Evolutionary conservation across 2,329 filamentous ascomycete species (phyloP), one percentile per base, ranked within the genome.

Genomic region (Fusarium heterosporum): DNA sequence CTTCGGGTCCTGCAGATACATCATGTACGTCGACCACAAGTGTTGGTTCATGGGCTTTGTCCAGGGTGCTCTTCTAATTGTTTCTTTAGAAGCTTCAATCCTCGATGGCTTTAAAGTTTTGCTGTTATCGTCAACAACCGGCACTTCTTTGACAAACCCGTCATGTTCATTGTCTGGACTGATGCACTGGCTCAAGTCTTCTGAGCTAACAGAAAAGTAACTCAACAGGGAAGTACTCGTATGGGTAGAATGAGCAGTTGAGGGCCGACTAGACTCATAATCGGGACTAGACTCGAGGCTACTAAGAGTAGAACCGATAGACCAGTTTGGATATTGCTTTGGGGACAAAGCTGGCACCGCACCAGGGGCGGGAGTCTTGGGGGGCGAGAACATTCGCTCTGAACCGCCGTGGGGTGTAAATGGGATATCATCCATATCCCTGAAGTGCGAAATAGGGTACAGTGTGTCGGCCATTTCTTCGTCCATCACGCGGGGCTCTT

Each of bases 1-100:
- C 47, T 86, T 87, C 43, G 89, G 88, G 68, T 91, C 89, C 73
- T 89, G 86, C 39, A 90, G 78, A 69, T 90, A 91, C 51, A 88
- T 78, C 58, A 85, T 78, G 72, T 90, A 91, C 2, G 86, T 89
- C 7, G 85, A 82, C 89, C 89, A 91, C 11, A 91, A 77, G 69
- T 91, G 89, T 13, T 85, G 80, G 76, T 82, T 87, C 87, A 90
- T 90, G 17, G 86, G 83, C 62, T 84, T 85, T 6, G 87, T 89
- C 89, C 89, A 90, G 0, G 82, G 83, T 1, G 85, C 85, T 73
- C 84, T 87, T 59, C 85, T 79, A 32, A 77, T 71, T 55, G 78
- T 79, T 25, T 68, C 66, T 48, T 68, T 68, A 17, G 64, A 17
- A 40, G 57, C 43, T 30, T 66, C 49, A 46, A 46, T 36, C 49